Conservation (phyloP, 345 rosid species). For the Populus pruinosa region DNA sequence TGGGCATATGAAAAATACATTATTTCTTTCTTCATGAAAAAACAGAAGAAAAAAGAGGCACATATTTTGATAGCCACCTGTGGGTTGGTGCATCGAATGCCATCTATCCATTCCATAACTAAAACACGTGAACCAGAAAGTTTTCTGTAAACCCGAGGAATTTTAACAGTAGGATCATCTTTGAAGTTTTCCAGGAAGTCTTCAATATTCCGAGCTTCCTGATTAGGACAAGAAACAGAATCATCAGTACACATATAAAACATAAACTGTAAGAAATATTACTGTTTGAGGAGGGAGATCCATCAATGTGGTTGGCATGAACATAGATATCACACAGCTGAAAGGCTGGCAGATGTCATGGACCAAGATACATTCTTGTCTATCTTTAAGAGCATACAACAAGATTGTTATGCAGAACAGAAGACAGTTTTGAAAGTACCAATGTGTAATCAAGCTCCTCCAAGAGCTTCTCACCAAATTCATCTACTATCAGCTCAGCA, state of each 20-base stretch:
- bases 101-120: conserved; percentile 99
- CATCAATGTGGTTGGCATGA: conserved; percentile 1
- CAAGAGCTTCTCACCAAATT: conserved; percentile 94
- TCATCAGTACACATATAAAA: conserved; percentile 5
- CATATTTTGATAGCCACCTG: conserved; percentile 47
- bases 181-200: conserved; percentile 92
- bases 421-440: conserved; percentile 46
- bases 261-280: not conserved
- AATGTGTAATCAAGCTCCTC: conserved; percentile 98
- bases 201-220: conserved; percentile 97
- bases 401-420: conserved; percentile 1
- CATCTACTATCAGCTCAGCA: conserved; percentile 93
- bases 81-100: conserved; percentile 93
- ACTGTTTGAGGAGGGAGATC: not conserved
- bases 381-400: not conserved
- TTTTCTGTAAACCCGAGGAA: conserved; percentile 77
- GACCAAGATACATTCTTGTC: not conserved
- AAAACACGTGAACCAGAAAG: conserved; percentile 90
- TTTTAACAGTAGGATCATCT: conserved; percentile 91
- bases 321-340: not conserved
- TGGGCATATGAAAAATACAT: conserved; percentile 20
- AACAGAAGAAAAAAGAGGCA: conserved; percentile 1
- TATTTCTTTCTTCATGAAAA: conserved; percentile 11
- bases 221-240: conserved; percentile 12
- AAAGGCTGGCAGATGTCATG: not conserved